Base-by-base conservation (phyloP, 2,329 filamentous ascomycete genomes). In the Fusarium nematophilum region DNA sequence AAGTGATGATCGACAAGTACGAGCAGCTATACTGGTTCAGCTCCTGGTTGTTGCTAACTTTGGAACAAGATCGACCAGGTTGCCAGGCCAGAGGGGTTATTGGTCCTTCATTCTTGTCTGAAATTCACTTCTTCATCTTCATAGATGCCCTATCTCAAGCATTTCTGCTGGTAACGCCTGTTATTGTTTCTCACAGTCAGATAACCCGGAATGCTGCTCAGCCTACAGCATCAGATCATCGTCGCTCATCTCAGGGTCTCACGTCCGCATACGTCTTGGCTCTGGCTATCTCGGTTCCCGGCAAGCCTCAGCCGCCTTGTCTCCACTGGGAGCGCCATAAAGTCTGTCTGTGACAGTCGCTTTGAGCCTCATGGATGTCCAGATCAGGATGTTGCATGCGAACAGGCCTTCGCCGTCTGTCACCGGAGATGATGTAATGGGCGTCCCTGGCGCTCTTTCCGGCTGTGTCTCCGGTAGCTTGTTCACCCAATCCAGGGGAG, bases 1-100 rank as follows among this genome's bases (percentile, higher is more conserved):
- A 18, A 6, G 18, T 18, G 10, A 42, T 9, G 23, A 44, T 59
- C 39, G 17, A 11, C 18, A 34, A 23, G 17, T 2, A 25, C 14
- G 30, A 2, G 33, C 10, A 34, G 6, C 29, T 18, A 31, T 29
- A n/a, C 8, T 30, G 13, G 29, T 46, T 27, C 30, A 27, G 42
- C n/a, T 17, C 10, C 5, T 26, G 25, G 9, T 9, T 13, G 17
- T 13, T 42, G n/a, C 56, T 38, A 18, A 38, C 38, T 38, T 38
- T 56, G 37, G 29, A 51, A 40, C 37, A n/a, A 46, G 55, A 56
- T 56, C 43, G 56, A 60, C 59, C n/a, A n/a, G 30, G 34, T 43
- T 59, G 31, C 3, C 4, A 18, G 13, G 44, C 33, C 23, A 27
- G 14, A 6, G 3, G 8, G n/a, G 4, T 15, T 21, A 17, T 36